Evolutionary conservation across 2,329 filamentous ascomycete genomes (phyloP).

Genomic region (Cercospora berteroae): DNA sequence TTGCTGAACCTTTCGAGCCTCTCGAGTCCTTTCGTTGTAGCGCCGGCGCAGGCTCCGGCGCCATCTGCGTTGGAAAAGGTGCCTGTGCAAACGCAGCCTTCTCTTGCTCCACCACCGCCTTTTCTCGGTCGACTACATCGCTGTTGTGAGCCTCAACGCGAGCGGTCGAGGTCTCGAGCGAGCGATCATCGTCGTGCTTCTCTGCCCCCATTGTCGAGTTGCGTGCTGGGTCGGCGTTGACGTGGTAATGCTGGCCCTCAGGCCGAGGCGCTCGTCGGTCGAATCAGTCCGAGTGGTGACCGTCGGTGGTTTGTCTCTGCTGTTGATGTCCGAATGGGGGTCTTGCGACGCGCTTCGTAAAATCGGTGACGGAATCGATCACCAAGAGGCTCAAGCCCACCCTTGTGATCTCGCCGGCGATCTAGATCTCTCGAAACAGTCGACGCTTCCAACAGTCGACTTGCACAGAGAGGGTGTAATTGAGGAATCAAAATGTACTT

Average conservation of each 20-base stretch:
- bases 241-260: constrained; percentile 11
- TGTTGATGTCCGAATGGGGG: background rate
- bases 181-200: background rate
- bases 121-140: constrained; percentile 32
- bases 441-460: background rate
- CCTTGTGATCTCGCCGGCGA: background rate
- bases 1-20: constrained; percentile 24
- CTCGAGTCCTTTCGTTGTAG: constrained; percentile 30
- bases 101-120: constrained; percentile 33
- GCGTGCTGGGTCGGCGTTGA: background rate
- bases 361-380: background rate
- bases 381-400: background rate
- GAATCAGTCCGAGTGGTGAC: background rate
- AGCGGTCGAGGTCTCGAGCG: constrained; percentile 15
- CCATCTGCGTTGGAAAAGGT: constrained; percentile 32
- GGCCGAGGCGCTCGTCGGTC: background rate
- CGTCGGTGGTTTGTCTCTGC: background rate
- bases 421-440: background rate
- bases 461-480: background rate
- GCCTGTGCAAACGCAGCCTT: constrained; percentile 33
- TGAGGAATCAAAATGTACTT: background rate
- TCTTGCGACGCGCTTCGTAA: background rate
- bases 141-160: constrained; percentile 22
- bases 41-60: constrained; percentile 31
- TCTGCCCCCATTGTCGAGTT: background rate